Percentiles rank a stretch among this genome's conserved stretches.
Conservation (phyloP, 108 stramenopile species). For the Epipyxis sp. region DNA sequence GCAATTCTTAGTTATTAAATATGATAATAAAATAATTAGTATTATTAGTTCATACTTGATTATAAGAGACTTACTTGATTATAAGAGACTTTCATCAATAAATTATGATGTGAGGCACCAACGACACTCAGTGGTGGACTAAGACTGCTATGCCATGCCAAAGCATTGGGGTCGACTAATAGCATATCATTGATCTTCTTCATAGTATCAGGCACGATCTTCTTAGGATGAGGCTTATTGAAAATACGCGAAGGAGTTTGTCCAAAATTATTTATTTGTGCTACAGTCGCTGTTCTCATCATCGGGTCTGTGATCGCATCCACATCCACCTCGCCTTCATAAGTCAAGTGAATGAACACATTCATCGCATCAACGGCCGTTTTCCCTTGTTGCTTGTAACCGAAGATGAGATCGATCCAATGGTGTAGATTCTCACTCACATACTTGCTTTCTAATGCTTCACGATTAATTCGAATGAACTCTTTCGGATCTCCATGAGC, state of each 20-base stretch:
- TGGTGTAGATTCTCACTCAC: conserved; percentile 48
- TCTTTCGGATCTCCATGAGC: conserved; percentile 59
- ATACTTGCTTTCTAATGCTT: conserved; percentile 48
- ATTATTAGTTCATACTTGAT: background rate
- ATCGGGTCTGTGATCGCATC: conserved; percentile 48
- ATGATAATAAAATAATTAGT: background rate
- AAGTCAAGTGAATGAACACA: conserved; percentile 51
- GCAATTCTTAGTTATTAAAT: background rate
- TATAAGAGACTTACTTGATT: conserved; percentile 7
- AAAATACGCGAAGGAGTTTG: conserved; percentile 49
- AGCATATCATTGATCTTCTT: conserved; percentile 27
- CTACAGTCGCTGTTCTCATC: conserved; percentile 41
- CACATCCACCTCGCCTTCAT: conserved; percentile 52
- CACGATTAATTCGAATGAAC: conserved; percentile 48
- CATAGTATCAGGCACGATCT: conserved; percentile 36
- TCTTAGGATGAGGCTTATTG: conserved; percentile 42
- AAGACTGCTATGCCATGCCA: conserved; percentile 71
- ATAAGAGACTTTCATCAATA: conserved; percentile 48
- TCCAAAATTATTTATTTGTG: conserved; percentile 61
- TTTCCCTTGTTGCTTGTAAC: conserved; percentile 44
- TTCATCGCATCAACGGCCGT: conserved; percentile 50
- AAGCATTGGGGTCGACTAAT: conserved; percentile 70
- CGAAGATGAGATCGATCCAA: conserved; percentile 55
- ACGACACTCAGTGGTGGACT: conserved; percentile 92
- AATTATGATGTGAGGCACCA: conserved; percentile 75